A percentile compares a stretch with the other conserved stretches of the same genome.
These are phyloP conservation scores for Eimeria tenella DNA, from an alignment of 169 alveolate species.

Conservation along the genomic window DNA sequence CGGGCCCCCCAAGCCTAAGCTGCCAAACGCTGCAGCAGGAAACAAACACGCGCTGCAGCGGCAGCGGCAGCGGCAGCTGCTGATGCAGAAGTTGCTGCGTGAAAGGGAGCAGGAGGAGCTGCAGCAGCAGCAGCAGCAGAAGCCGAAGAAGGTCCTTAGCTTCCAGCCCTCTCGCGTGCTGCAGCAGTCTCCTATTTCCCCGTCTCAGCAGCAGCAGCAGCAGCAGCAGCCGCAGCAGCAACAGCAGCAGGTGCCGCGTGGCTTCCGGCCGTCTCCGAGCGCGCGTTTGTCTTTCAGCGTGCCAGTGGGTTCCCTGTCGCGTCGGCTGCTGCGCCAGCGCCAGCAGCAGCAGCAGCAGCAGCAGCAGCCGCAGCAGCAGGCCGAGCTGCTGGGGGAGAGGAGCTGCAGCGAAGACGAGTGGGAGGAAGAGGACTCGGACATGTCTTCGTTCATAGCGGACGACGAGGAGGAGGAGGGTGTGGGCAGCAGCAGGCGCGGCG, in stretches of 20 bases:
- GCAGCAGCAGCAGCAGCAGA: conserved; percentile 26
- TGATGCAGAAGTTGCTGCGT: conserved; percentile 13
- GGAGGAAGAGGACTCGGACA: neutral
- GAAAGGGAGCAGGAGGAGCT: neutral
- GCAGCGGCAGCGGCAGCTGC: neutral
- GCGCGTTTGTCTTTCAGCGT: neutral
- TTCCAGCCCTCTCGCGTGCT: conserved; percentile 15
- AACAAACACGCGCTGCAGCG: conserved; percentile 6
- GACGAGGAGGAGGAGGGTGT: conserved; percentile 51
- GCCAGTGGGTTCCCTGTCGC: neutral
- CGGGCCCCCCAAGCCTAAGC: neutral
- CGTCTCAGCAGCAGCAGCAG: neutral
- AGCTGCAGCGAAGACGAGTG: conserved; percentile 29
- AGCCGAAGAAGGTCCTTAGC: neutral
- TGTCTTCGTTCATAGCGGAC: neutral
- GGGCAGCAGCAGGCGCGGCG: neutral
- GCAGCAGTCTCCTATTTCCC: neutral
- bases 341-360: conserved; percentile 35
- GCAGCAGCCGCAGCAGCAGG: conserved; percentile 26
- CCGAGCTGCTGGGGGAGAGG: neutral
- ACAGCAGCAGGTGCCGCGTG: conserved; percentile 8
- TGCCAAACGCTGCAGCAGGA: neutral
- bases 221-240: conserved; percentile 14
- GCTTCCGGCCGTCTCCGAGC: neutral
- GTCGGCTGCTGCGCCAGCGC: conserved; percentile 37